phyloP scores from a whole-genome alignment of 2,329 filamentous ascomycete genomes.

The Tolypocladium tundrense region DNA sequence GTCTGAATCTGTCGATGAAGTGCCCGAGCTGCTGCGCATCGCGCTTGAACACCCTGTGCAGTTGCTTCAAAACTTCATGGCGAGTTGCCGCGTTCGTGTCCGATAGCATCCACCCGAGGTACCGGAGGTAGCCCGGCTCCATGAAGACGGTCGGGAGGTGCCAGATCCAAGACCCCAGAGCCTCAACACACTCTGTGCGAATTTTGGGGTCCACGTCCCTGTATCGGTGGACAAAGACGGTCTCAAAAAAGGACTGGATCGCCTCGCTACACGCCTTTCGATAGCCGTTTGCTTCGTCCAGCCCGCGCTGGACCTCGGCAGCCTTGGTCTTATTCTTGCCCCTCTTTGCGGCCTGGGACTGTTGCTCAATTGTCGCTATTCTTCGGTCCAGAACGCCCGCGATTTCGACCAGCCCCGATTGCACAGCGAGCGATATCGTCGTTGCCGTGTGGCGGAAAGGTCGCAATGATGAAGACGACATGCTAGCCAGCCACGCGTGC shows the following conservation, averaged over 20 bases:
- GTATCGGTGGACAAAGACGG: constrained; percentile 90
- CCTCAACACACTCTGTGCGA: constrained; percentile 76
- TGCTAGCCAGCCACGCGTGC: constrained; percentile 76
- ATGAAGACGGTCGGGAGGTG: constrained; percentile 80
- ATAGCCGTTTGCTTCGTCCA: constrained; percentile 60
- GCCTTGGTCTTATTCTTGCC: constrained; percentile 70
- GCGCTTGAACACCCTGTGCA: constrained; percentile 69
- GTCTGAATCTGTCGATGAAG: constrained; percentile 86
- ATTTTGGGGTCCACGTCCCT: constrained; percentile 88
- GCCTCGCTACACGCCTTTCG: constrained; percentile 59
- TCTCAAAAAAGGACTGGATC: constrained; percentile 81
- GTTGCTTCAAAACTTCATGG: constrained; percentile 76
- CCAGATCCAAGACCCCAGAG: constrained; percentile 81
- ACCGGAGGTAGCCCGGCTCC: constrained; percentile 81
- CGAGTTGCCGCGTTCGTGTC: constrained; percentile 66
- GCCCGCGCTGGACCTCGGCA: constrained; percentile 59
- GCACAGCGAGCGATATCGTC: constrained; percentile 69
- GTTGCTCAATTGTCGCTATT: constrained; percentile 66
- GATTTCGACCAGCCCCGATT: constrained; percentile 65
- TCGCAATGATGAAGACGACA: constrained; percentile 79
- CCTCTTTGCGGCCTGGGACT: constrained; percentile 64
- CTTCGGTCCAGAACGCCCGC: constrained; percentile 61
- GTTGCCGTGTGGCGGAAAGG: constrained; percentile 94
- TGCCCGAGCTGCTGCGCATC: constrained; percentile 76
- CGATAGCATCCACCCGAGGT: constrained; percentile 91